Conservation (phyloP, 192 early-diverging fungal genomes). For the Phlyctochytrium planicorne region DNA sequence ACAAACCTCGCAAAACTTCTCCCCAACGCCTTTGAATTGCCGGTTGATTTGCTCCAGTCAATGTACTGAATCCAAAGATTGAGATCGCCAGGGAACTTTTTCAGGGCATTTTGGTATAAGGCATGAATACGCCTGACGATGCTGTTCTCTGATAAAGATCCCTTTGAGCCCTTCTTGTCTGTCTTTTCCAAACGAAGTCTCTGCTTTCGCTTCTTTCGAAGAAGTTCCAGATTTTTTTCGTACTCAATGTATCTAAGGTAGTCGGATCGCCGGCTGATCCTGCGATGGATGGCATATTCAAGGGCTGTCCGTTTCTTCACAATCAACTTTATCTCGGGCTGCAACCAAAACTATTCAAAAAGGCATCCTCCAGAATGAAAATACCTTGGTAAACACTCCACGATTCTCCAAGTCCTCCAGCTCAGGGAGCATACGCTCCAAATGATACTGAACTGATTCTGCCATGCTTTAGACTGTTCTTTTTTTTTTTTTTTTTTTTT, state of each 20-base stretch:
- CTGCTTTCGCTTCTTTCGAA: slow-evolving; percentile 75
- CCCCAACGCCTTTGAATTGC: slow-evolving; percentile 60
- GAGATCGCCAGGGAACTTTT: slow-evolving; percentile 75
- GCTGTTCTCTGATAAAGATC: slow-evolving; percentile 72
- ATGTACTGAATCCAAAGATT: slow-evolving; percentile 91
- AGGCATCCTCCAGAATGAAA: not conserved
- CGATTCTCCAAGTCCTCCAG: slow-evolving; percentile 83
- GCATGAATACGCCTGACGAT: slow-evolving; percentile 71
- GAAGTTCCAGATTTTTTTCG: slow-evolving; percentile 86
- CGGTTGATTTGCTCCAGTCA: slow-evolving; percentile 66
- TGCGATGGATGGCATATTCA: slow-evolving; percentile 83
- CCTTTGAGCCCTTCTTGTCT: not conserved
- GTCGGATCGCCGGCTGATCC: slow-evolving; percentile 69
- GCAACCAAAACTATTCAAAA: not conserved
- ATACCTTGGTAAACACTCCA: slow-evolving; percentile 76
- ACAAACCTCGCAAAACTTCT: slow-evolving; percentile 70
- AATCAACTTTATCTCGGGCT: slow-evolving; percentile 83
- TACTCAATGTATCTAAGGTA: slow-evolving; percentile 94
- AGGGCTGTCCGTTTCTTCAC: slow-evolving; percentile 86
- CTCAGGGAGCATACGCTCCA: slow-evolving; percentile 93
- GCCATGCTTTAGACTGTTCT: slow-evolving; percentile 60
- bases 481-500: not conserved
- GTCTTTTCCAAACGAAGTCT: slow-evolving; percentile 54
- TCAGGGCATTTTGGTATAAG: slow-evolving; percentile 77
- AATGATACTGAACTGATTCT: slow-evolving; percentile 82